These are phyloP conservation scores for Sextonia rubra DNA, from an alignment of 164 flowering plant species.

Conservation along the genomic window DNA sequence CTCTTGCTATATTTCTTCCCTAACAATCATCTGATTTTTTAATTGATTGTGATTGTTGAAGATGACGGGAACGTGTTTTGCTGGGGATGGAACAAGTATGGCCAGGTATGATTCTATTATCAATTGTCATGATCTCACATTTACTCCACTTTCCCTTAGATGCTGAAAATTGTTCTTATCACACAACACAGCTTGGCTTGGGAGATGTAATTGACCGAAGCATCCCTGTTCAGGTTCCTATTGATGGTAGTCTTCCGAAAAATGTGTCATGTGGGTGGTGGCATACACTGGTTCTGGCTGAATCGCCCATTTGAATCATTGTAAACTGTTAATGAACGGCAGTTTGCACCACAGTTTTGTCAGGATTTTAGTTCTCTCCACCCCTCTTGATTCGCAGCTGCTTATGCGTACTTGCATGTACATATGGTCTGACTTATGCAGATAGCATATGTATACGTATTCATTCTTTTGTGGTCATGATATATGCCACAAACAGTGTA, in stretches of 20 bases:
- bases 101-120: conserved; percentile 56
- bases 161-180: neutral
- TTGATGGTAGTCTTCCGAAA: conserved; percentile 48
- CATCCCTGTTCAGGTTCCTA: conserved; percentile 59
- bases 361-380: neutral
- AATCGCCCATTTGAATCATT: conserved; percentile 39
- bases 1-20: too few relatives aligned
- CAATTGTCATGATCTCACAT: neutral
- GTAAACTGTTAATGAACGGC: neutral
- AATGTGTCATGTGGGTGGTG: conserved; percentile 97
- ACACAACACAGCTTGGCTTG: conserved; percentile 68
- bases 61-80: conserved; percentile 73
- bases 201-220: conserved; percentile 88
- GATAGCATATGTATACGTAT: neutral
- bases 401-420: neutral
- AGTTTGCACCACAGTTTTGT: conserved; percentile 6
- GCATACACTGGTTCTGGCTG: conserved; percentile 86
- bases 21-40: too few relatives aligned
- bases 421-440: conserved; percentile 1
- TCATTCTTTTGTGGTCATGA: conserved; percentile 4
- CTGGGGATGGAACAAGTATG: conserved; percentile 99
- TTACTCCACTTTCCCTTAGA: neutral
- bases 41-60: conserved; percentile 19
- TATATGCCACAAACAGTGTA: neutral
- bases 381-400: neutral